Evolutionary conservation across 805 yeast genomes (phyloP), one percentile per base, ranked within the genome.

Genomic region (Suhomyces canberraensis): DNA sequence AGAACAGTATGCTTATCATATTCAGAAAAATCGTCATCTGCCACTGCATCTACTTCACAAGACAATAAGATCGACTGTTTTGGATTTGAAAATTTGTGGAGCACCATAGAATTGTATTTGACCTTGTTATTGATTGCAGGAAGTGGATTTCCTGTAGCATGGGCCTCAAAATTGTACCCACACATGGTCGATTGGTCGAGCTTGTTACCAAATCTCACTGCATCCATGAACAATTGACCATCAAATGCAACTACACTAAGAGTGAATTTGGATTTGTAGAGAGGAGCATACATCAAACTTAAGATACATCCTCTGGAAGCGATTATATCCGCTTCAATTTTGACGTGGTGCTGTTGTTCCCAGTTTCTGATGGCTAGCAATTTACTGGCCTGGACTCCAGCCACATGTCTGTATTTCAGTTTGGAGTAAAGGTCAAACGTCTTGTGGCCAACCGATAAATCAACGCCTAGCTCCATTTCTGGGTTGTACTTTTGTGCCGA

Each of bases 1-100:
- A 31, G 16, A 11, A 29, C n/a, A 7, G 27, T 16, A 11, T 31
- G 13, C 9, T 7, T 11, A 31, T 31, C 34, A 16, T 8, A 21
- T 8, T 17, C 8, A 6, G 5, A 6, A 13, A 29, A 29, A 7
- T 18, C 7, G 8, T 8, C 11, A 13, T 31, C 27, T 14, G 4
- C 16, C 7, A 31, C 34, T 9, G 34, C 34, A 31, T 31, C 34
- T 4, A 31, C 27, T 13, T 31, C 34, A 22, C 34, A 22, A 7
- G 34, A 20, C 9, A 30, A 13, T 14, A 24, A 24, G 13, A 13
- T 27, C 17, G 16, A 20, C 8, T 15, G 7, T 16, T 31, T 18
- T 14, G 4, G 11, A 11, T n/a, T 11, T 21, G 13, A 4, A n/a
- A 9, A 24, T n/a, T 24, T n/a, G 14, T 24, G 26, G 11, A 8